These are phyloP conservation scores for Tricholoma saponaceum DNA, from an alignment of 768 basidiomycete genomes.

Conservation along the genomic window DNA sequence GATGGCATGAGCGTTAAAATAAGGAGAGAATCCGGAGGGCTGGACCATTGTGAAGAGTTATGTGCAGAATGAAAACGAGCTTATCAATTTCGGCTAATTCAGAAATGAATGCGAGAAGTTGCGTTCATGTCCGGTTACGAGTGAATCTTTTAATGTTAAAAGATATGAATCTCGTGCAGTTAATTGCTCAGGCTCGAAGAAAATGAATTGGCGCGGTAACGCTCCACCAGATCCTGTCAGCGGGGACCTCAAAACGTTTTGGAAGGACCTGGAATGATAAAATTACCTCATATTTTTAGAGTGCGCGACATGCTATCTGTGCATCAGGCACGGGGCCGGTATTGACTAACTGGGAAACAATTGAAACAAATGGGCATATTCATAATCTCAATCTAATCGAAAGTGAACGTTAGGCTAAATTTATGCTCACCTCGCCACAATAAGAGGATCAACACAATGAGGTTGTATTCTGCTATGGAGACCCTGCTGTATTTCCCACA, in stretches of 20 bases:
- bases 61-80: conserved; percentile 10
- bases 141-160: conserved; percentile 12
- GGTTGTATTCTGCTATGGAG: background rate
- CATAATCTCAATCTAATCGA: background rate
- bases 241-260: background rate
- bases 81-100: conserved; percentile 19
- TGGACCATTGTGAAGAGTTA: conserved; percentile 9
- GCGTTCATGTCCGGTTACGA: conserved; percentile 9
- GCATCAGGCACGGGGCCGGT: background rate
- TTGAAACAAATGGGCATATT: background rate
- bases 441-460: background rate
- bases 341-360: background rate
- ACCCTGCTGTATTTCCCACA: background rate
- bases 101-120: conserved; percentile 20
- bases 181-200: background rate
- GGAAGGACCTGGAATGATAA: background rate
- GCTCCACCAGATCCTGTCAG: background rate
- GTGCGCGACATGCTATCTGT: background rate
- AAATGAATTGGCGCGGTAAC: background rate
- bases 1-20: conserved; percentile 7
- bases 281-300: background rate
- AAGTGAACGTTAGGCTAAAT: background rate
- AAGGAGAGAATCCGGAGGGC: conserved; percentile 2
- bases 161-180: background rate
- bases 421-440: background rate